Evolutionary conservation across 805 yeast species (phyloP).

Genomic region (Debaryomyces castellii): DNA sequence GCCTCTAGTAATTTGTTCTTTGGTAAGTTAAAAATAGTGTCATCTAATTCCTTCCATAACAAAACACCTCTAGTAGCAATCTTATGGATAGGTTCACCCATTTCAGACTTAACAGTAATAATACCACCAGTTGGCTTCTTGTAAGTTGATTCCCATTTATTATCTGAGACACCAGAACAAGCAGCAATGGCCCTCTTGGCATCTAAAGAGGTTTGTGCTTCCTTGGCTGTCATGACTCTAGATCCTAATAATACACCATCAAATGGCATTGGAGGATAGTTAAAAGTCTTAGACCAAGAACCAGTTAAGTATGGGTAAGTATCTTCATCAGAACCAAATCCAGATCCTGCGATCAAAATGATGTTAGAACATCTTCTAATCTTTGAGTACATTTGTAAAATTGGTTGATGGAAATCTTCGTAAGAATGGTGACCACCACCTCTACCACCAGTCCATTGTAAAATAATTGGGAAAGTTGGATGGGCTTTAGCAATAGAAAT

Average conservation of each 20-base stretch:
- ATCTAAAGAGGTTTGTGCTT: conserved; percentile 88
- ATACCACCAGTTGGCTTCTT: conserved; percentile 96
- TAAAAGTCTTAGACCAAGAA: conserved; percentile 84
- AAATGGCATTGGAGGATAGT: conserved; percentile 98
- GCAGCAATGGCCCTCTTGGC: conserved; percentile 91
- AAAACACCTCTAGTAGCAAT: conserved; percentile 96
- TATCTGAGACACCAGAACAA: conserved; percentile 87
- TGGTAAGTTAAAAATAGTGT: conserved; percentile 87
- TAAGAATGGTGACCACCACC: conserved; percentile 99
- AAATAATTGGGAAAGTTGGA: conserved; percentile 93
- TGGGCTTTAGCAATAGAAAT: conserved; percentile 92
- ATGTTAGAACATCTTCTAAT: conserved; percentile 91
- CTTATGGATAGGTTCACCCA: conserved; percentile 99
- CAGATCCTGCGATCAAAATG: conserved; percentile 93
- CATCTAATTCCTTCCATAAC: conserved; percentile 97
- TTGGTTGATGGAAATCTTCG: conserved; percentile 98
- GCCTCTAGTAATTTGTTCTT: conserved; percentile 83
- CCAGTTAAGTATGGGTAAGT: conserved; percentile 98
- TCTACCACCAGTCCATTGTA: conserved; percentile 99
- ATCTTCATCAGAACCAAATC: conserved; percentile 95
- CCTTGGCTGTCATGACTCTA: conserved; percentile 96
- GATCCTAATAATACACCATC: conserved; percentile 97
- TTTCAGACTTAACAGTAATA: conserved; percentile 93
- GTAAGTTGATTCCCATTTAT: conserved; percentile 91
- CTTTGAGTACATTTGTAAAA: conserved; percentile 91